Conservation (phyloP, 164 flowering plant genomes). For the Berberis thunbergii region DNA sequence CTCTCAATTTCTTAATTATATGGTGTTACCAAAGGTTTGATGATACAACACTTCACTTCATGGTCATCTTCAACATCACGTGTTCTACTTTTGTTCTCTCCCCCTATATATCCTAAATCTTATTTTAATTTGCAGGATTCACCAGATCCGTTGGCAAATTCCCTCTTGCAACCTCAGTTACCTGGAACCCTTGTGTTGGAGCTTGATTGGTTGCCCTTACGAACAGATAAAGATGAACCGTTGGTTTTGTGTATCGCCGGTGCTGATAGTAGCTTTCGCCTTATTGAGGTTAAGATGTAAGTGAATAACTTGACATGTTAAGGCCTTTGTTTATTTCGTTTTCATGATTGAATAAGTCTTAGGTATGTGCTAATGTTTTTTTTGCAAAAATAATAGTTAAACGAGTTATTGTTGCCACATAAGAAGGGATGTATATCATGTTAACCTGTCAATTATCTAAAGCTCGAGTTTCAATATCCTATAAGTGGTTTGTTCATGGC, state of each 20-base stretch:
- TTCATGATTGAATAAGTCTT: background rate
- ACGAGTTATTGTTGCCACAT: too few species aligned
- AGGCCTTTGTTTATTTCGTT: background rate
- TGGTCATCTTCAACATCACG: too few species aligned
- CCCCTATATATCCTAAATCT: background rate
- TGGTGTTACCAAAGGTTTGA: too few species aligned
- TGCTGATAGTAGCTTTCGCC: constrained; percentile 98
- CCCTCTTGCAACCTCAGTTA: constrained; percentile 86
- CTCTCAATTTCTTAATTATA: too few species aligned
- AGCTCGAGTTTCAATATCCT: too few species aligned
- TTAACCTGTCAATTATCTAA: too few species aligned
- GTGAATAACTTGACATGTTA: constrained; percentile 19
- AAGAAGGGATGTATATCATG: too few species aligned
- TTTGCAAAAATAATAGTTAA: too few species aligned
- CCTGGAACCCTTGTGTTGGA: constrained; percentile 97
- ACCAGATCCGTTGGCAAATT: constrained; percentile 88
- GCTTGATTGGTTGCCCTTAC: constrained; percentile 89
- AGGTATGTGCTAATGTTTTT: too few species aligned
- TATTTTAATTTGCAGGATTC: constrained; percentile 59
- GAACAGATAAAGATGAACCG: constrained; percentile 85
- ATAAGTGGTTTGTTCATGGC: too few species aligned
- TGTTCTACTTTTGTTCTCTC: too few species aligned
- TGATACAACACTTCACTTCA: too few species aligned
- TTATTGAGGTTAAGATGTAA: constrained; percentile 80
- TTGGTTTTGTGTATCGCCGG: constrained; percentile 94